Base-by-base conservation (phyloP, 2,329 filamentous ascomycete genomes). In the Dactylonectria estremocensis region DNA sequence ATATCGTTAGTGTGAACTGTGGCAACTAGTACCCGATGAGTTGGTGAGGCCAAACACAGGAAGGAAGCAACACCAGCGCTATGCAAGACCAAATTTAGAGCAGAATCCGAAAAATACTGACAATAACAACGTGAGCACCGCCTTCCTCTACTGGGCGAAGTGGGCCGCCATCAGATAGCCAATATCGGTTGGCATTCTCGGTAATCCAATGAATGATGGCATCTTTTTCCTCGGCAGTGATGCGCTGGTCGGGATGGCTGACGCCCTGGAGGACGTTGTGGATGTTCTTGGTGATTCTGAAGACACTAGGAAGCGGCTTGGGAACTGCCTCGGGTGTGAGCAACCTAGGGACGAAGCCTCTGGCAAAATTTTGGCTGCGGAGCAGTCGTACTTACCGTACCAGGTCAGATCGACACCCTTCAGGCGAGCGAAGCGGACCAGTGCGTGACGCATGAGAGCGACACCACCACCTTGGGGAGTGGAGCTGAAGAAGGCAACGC, bases 261-360 rank as follows among this genome's bases (percentile, higher is more conserved):
- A 95, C 93, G 9, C 93, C 93, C 81, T 96, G 93, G 2, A 96
- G 89, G 70, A 95, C 95, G 80, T 96, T 96, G 87, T 96, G 93
- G 74, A 95, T 92, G 72, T 92, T 95, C 82, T 96, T 96, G 72
- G 93, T 96, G 80, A 94, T 92, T 56, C 93, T 87, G 80, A 96
- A 96, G 10, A 95, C 90, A 14, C 92, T 91, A 3, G 92, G 92
- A 56, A 92, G 90, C 22, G 93, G 93, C 78, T 94, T 94, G 6
- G 93, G 93, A 1, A 95, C 93, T 86, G 22, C 35, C 31, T 35
- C 13, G 7, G 31, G 22, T 46, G 14, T 35, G n/a, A 13, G 8
- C 2, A 4, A 5, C 11, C 46, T 5, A 7, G 5, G 22, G 7
- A 10, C 11, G 33, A 37, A 37, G 5, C 33, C 33, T 37, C 33